Conservation (phyloP, 176 grass and related monocot genomes). For the Carex kokanica region DNA sequence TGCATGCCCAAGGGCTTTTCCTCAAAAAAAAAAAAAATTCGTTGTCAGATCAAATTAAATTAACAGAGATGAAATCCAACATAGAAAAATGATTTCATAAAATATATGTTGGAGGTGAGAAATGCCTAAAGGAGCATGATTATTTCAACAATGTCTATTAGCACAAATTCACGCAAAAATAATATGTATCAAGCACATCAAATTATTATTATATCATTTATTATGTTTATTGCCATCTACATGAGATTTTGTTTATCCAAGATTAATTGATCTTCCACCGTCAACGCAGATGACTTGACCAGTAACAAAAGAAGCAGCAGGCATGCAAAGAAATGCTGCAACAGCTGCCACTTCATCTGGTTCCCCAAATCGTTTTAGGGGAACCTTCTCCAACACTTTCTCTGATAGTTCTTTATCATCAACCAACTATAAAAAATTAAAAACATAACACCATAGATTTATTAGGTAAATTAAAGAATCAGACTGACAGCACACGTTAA, state of each 20-base stretch:
- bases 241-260: not conserved
- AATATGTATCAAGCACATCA: not conserved
- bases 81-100: not conserved
- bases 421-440: not conserved
- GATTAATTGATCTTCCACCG: constrained; percentile 15
- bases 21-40: too few species aligned
- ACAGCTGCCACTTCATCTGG: constrained; percentile 24
- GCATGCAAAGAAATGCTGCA: constrained; percentile 32
- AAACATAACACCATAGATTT: not conserved
- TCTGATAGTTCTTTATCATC: not conserved
- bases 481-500: too few species aligned
- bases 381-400: not conserved
- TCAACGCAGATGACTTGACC: constrained; percentile 30
- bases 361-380: constrained; percentile 11
- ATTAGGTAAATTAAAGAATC: not conserved
- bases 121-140: not conserved
- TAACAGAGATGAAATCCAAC: not conserved
- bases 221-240: not conserved
- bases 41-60: not conserved
- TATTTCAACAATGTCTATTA: not conserved
- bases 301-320: constrained; percentile 25
- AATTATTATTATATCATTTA: not conserved
- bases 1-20: too few species aligned
- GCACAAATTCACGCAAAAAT: not conserved
- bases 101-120: not conserved